These are phyloP conservation scores for Entelexis sorbosivorans DNA, from an alignment of 1,139 yeast species.

Conservation along the genomic window DNA sequence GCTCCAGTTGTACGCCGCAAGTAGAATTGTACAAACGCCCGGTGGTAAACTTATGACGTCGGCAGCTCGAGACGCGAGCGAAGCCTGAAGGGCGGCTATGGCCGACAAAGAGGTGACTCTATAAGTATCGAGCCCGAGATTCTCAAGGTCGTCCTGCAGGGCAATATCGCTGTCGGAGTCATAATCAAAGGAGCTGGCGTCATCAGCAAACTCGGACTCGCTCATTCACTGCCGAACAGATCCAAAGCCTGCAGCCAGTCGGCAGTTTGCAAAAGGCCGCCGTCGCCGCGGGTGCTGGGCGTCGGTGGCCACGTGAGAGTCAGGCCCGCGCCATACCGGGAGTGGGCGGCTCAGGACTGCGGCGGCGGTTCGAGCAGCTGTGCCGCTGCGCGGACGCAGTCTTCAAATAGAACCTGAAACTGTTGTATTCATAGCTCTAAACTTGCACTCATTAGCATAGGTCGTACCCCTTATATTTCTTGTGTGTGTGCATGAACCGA, in stretches of 20 bases:
- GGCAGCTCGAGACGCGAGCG: constrained; percentile 4
- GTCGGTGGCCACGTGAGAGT: background rate
- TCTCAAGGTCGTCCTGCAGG: background rate
- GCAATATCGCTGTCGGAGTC: constrained; percentile 3
- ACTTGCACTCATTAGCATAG: no score
- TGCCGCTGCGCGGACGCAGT: background rate
- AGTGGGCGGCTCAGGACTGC: no score
- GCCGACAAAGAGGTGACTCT: background rate
- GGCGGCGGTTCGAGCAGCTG: no score
- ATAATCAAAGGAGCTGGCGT: background rate
- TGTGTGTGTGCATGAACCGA: no score
- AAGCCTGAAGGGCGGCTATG: background rate
- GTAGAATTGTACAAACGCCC: constrained; percentile 6
- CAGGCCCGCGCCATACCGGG: no score
- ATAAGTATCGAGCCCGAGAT: background rate
- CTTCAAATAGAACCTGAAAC: no score
- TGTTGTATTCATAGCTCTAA: background rate
- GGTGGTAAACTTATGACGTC: constrained; percentile 4
- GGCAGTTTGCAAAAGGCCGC: background rate
- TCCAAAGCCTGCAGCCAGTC: background rate
- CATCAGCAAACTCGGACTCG: background rate
- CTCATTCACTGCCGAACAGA: constrained; percentile 1
- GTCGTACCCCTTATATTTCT: no score
- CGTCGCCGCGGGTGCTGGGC: background rate
- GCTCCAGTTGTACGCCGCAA: constrained; percentile 17